Percentiles rank a stretch among this genome's conserved stretches.
Evolutionary conservation across 306 rosid species (phyloP).

Genomic region (peach (Prunus persica)): DNA sequence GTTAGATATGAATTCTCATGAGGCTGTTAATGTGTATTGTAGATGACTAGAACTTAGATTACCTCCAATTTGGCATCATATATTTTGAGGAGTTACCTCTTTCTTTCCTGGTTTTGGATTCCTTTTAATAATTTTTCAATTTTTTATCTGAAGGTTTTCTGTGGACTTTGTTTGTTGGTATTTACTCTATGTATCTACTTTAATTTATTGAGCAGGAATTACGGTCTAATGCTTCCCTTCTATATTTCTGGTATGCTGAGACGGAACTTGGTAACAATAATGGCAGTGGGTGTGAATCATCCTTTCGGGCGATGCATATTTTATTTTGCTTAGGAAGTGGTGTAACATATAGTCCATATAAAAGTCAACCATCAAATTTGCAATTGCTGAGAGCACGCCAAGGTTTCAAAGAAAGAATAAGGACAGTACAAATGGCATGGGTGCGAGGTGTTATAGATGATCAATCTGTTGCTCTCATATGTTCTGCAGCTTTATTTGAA

Average conservation of each 20-base stretch:
- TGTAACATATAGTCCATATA: conserved; percentile 59
- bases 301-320: conserved; percentile 61
- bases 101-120: neutral
- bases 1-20: neutral
- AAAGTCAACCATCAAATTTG: conserved; percentile 67
- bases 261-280: conserved; percentile 57
- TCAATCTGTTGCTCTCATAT: conserved; percentile 68
- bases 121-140: neutral
- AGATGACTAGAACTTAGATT: neutral
- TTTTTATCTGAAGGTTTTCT: neutral
- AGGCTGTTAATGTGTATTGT: neutral
- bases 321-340: conserved; percentile 82
- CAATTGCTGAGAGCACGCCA: conserved; percentile 84
- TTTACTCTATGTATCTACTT: conserved; percentile 1
- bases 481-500: conserved; percentile 82
- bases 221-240: conserved; percentile 61
- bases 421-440: conserved; percentile 69
- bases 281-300: conserved; percentile 34
- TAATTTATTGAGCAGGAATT: conserved; percentile 52
- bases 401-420: conserved; percentile 80
- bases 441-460: conserved; percentile 70
- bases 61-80: too few relatives aligned
- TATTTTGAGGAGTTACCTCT: too few relatives aligned
- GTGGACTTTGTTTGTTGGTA: neutral
- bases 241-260: conserved; percentile 94